Evolutionary conservation across 768 basidiomycete species (phyloP).

Genomic region (Dentipellis fragilis): DNA sequence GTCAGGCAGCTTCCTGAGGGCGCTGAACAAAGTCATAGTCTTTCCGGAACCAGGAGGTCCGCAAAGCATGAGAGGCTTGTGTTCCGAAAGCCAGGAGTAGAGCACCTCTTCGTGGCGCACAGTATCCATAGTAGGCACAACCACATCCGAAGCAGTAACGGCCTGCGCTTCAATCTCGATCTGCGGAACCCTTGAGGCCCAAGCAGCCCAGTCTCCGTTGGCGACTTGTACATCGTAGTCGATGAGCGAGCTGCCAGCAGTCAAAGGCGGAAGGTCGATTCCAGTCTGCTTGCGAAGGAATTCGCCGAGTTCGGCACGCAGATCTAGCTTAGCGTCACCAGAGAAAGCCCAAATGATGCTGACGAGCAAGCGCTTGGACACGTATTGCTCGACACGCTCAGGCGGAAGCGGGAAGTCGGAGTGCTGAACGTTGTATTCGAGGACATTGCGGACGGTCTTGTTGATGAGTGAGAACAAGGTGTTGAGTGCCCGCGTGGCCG

Average conservation of each 20-base stretch:
- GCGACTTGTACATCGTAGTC: conserved; percentile 90
- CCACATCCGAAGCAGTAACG: conserved; percentile 91
- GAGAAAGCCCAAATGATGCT: conserved; percentile 97
- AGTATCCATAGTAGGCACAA: conserved; percentile 97
- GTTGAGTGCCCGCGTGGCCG: conserved; percentile 79
- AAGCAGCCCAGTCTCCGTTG: conserved; percentile 81
- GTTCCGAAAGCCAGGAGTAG: conserved; percentile 97
- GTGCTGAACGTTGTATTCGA: conserved; percentile 93
- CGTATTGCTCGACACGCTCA: conserved; percentile 86
- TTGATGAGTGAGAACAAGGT: conserved; percentile 96
- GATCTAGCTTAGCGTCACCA: conserved; percentile 87
- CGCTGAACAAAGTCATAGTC: conserved; percentile 99
- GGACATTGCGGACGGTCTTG: conserved; percentile 87
- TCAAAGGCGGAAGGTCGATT: conserved; percentile 77
- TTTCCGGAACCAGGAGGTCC: conserved; percentile 99
- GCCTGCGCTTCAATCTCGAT: conserved; percentile 97
- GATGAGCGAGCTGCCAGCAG: conserved; percentile 74
- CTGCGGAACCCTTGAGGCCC: conserved; percentile 86
- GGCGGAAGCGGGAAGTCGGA: conserved; percentile 83
- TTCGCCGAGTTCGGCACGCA: conserved; percentile 83
- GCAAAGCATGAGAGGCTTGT: conserved; percentile 96
- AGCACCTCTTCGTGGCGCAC: conserved; percentile 97
- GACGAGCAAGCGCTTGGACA: conserved; percentile 80
- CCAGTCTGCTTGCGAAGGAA: conserved; percentile 78
- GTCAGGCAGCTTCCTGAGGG: conserved; percentile 92